phyloP scores from a whole-genome alignment of 1,139 yeast genomes.

The Diutina scorzettiae region DNA sequence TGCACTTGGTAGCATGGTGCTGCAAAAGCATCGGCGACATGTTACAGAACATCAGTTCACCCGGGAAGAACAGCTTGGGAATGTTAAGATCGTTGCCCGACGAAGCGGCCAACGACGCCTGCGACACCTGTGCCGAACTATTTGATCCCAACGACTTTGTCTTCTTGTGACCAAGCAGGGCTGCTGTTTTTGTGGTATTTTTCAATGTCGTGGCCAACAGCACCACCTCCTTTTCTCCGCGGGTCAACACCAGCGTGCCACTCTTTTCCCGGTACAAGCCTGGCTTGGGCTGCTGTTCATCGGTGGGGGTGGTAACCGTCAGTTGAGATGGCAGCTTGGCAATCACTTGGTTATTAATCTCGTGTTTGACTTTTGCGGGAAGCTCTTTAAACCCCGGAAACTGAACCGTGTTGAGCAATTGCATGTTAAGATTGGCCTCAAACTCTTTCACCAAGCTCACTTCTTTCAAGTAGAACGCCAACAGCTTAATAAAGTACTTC shows the following conservation, averaged over 20 bases:
- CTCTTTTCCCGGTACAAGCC: not conserved
- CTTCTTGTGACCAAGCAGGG: conserved; percentile 3
- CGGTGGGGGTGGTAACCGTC: conserved; percentile 1
- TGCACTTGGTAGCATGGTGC: conserved; percentile 23
- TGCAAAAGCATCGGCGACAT: conserved; percentile 25
- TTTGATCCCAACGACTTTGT: not conserved
- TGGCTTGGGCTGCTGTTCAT: not conserved
- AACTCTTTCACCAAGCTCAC: conserved; percentile 56
- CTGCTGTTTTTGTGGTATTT: not conserved
- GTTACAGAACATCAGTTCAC: conserved; percentile 15
- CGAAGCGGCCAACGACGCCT: not conserved
- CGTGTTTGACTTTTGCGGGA: conserved; percentile 12
- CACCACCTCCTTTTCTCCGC: not conserved
- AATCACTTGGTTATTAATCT: not conserved
- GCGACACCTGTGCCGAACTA: not conserved
- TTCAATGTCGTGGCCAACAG: not conserved
- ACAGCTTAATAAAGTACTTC: conserved; percentile 55
- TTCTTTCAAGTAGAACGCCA: conserved; percentile 50
- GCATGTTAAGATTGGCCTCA: conserved; percentile 51
- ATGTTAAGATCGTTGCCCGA: not conserved
- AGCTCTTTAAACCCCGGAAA: conserved; percentile 37
- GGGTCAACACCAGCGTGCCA: not conserved
- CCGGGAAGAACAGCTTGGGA: conserved; percentile 1
- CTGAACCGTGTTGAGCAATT: conserved; percentile 48
- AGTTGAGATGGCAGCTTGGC: not conserved